These are phyloP conservation scores for Trametes pubescens DNA, from an alignment of 1,284 basidiomycete species.

Conservation along the genomic window DNA sequence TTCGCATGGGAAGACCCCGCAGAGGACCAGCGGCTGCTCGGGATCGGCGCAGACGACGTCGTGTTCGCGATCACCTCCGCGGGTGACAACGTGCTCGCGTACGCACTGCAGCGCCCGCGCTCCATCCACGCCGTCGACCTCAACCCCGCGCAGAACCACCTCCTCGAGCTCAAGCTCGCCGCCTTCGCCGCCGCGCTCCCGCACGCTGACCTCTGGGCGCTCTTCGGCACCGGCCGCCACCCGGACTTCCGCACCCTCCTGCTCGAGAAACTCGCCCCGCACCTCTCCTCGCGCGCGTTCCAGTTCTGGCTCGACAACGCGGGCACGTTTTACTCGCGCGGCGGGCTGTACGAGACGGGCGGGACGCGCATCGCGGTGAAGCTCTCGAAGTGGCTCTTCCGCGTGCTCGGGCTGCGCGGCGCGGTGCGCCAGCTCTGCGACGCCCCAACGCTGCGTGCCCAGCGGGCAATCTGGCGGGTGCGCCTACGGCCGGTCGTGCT, in stretches of 20 bases:
- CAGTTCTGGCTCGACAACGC: slow-evolving; percentile 36
- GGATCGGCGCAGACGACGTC: slow-evolving; percentile 34
- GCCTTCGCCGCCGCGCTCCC: slow-evolving; percentile 33
- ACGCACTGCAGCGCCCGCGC: slow-evolving; percentile 30
- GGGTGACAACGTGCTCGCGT: slow-evolving; percentile 35
- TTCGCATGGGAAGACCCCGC: slow-evolving; percentile 37
- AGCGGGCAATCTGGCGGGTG: slow-evolving; percentile 32
- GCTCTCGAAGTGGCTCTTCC: slow-evolving; percentile 34
- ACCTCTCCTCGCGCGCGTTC: slow-evolving; percentile 35
- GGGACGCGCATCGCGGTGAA: slow-evolving; percentile 35
- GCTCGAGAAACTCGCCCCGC: slow-evolving; percentile 32
- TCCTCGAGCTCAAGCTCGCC: slow-evolving; percentile 35
- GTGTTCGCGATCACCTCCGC: slow-evolving; percentile 37
- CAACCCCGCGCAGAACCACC: slow-evolving; percentile 35
- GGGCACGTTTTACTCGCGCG: slow-evolving; percentile 23
- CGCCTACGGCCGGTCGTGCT: slow-evolving; percentile 31
- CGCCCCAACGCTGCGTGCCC: slow-evolving; percentile 28
- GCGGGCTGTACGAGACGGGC: slow-evolving; percentile 36
- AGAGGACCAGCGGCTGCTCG: slow-evolving; percentile 34
- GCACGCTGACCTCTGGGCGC: slow-evolving; percentile 29
- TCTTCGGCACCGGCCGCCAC: slow-evolving; percentile 35
- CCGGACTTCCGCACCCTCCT: slow-evolving; percentile 30
- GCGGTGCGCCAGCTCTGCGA: slow-evolving; percentile 29
- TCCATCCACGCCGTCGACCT: slow-evolving; percentile 37
- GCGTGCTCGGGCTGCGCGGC: slow-evolving; percentile 24